These are phyloP conservation scores for Colletotrichum tropicicola DNA, from an alignment of 2,329 filamentous ascomycete species.

Conservation along the genomic window DNA sequence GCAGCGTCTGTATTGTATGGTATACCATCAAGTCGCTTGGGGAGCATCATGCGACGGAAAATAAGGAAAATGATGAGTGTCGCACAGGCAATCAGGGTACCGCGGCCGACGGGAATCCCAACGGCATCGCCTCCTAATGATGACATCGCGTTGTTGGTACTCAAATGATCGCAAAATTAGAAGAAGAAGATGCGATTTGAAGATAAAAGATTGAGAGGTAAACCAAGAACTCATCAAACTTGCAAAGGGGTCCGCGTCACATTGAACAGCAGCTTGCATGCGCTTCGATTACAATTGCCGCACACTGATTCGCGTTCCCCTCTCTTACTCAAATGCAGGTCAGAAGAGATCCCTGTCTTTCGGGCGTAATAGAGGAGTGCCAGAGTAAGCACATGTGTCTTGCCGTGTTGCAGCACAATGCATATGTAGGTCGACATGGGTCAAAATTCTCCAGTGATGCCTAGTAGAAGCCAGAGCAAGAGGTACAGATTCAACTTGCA, in stretches of 20 bases:
- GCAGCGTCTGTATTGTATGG: conserved; percentile 51
- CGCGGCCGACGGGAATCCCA: neutral
- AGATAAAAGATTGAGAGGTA: too few species aligned
- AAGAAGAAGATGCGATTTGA: too few species aligned
- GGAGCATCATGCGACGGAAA: neutral
- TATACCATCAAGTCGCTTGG: neutral
- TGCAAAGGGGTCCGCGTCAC: too few species aligned
- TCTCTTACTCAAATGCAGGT: neutral
- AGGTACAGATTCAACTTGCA: too few species aligned
- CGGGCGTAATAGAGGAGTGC: neutral
- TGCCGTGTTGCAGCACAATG: too few species aligned
- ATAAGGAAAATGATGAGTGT: neutral
- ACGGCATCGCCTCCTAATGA: neutral
- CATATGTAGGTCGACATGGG: too few species aligned
- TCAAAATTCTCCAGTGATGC: too few species aligned
- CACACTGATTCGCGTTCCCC: neutral
- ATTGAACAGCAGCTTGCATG: too few species aligned
- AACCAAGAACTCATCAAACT: too few species aligned
- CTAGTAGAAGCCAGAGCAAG: too few species aligned
- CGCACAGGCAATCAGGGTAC: neutral
- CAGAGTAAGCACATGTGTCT: neutral
- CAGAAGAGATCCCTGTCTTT: neutral
- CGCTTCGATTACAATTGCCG: neutral
- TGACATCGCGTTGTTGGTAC: too few species aligned
- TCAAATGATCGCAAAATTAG: too few species aligned